These are phyloP conservation scores for Conringia planisiliqua DNA, from an alignment of 345 rosid species.

Conservation along the genomic window DNA sequence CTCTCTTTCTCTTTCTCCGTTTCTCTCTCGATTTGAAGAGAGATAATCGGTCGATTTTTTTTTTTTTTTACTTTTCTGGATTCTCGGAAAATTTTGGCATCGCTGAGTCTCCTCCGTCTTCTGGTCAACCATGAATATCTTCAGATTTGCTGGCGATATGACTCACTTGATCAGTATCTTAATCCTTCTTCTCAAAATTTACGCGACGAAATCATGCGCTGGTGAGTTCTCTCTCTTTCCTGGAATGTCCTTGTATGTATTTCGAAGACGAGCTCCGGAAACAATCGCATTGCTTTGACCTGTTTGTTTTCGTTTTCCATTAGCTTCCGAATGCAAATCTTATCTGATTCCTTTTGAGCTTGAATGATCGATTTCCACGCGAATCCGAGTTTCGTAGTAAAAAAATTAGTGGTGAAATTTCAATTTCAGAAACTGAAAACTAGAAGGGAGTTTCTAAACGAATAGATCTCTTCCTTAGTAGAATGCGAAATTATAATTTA, in stretches of 20 bases:
- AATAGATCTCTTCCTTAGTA: neutral
- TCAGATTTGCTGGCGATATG: slow-evolving; percentile 94
- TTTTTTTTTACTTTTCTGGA: neutral
- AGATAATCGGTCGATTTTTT: neutral
- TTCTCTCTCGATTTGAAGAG: slow-evolving; percentile 17
- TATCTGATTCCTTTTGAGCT: neutral
- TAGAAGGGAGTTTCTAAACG: neutral
- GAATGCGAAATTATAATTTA: neutral
- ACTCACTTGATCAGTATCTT: slow-evolving; percentile 84
- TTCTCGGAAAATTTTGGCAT: neutral
- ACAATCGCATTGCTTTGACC: slow-evolving; percentile 24
- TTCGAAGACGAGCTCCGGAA: slow-evolving; percentile 27
- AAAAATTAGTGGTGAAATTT: neutral
- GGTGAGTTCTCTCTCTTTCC: slow-evolving; percentile 40
- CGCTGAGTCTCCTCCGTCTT: slow-evolving; percentile 1
- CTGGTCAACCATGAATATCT: slow-evolving; percentile 72
- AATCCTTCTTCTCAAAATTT: slow-evolving; percentile 94
- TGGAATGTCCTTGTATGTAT: neutral
- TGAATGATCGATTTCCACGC: neutral
- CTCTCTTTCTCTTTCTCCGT: neutral
- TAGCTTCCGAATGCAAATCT: slow-evolving; percentile 13
- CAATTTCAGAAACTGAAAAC: neutral
- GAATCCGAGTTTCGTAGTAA: neutral
- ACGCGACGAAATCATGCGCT: slow-evolving; percentile 91
- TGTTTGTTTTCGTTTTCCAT: neutral